Conservation (phyloP, 2,329 filamentous ascomycete genomes). For the Colletotrichum sp. region DNA sequence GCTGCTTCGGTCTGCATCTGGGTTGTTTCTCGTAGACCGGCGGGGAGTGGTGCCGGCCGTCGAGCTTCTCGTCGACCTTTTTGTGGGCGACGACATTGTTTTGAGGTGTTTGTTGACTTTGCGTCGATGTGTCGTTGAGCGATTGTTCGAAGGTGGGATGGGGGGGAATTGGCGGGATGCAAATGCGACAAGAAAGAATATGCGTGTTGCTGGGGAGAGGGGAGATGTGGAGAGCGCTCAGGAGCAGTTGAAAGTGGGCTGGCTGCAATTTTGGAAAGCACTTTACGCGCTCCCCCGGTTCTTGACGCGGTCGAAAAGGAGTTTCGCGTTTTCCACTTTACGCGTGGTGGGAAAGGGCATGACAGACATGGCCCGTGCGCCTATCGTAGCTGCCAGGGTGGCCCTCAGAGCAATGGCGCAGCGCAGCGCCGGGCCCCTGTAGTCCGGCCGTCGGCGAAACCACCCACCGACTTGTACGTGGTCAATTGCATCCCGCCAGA, state of each 20-base stretch:
- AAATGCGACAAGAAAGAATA: constrained; percentile 24
- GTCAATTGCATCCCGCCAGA: constrained; percentile 20
- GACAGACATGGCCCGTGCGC: not conserved
- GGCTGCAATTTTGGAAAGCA: constrained; percentile 11
- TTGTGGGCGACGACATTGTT: constrained; percentile 48
- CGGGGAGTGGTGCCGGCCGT: constrained; percentile 47
- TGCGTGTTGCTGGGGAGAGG: constrained; percentile 19
- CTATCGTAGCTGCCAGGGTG: not conserved
- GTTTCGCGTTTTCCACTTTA: constrained; percentile 26
- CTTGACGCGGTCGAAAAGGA: constrained; percentile 11
- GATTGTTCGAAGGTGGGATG: constrained; percentile 2
- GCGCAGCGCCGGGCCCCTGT: not conserved
- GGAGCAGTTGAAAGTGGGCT: constrained; percentile 20
- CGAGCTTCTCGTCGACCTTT: constrained; percentile 56
- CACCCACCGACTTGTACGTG: constrained; percentile 21
- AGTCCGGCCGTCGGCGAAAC: constrained; percentile 20
- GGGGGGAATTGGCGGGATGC: constrained; percentile 1
- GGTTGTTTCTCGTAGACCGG: constrained; percentile 32
- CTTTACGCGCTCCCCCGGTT: constrained; percentile 10
- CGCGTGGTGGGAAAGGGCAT: constrained; percentile 8
- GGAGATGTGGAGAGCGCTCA: constrained; percentile 12
- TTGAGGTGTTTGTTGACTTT: not conserved
- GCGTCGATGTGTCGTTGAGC: constrained; percentile 4
- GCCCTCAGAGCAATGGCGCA: not conserved
- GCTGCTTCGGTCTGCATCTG: constrained; percentile 47